A percentile compares a stretch with the other conserved stretches of the same genome.
These are phyloP conservation scores for Alternaria ethzedia DNA, from an alignment of 2,329 filamentous ascomycete genomes.

Conservation along the genomic window DNA sequence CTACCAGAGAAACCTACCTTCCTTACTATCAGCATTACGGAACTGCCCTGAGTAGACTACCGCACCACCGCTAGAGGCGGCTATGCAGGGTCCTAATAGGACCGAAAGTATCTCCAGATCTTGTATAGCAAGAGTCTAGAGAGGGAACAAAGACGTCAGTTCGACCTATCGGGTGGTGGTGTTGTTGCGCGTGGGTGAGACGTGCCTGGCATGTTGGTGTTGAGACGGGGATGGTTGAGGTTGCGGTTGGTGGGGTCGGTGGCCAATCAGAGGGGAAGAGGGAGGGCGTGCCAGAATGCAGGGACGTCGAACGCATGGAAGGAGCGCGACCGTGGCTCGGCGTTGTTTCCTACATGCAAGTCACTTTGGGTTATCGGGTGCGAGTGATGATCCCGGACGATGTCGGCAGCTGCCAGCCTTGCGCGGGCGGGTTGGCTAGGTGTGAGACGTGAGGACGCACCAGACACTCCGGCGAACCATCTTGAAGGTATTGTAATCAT, in stretches of 20 bases:
- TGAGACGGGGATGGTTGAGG: conserved; percentile 36
- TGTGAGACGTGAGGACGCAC: not conserved
- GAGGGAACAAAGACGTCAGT: conserved; percentile 5
- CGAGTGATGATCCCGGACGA: conserved; percentile 15
- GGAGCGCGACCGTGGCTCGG: conserved; percentile 1
- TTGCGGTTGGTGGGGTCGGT: conserved; percentile 15
- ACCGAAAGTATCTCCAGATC: conserved; percentile 38
- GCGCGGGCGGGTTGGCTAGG: not conserved
- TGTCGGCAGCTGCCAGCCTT: conserved; percentile 17
- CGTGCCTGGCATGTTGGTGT: conserved; percentile 35
- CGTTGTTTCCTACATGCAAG: conserved; percentile 4
- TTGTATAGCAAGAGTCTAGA: not conserved
- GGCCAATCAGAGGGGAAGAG: conserved; percentile 37
- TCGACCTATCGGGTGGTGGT: conserved; percentile 39
- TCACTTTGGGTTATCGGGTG: conserved; percentile 1
- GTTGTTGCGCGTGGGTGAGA: conserved; percentile 39
- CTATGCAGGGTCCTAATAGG: conserved; percentile 38
- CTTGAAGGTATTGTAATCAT: not conserved
- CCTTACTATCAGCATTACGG: conserved; percentile 12
- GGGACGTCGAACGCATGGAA: conserved; percentile 24
- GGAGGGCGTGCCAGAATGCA: conserved; percentile 40
- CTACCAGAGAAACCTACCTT: conserved; percentile 21
- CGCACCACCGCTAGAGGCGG: conserved; percentile 38
- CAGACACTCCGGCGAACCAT: not conserved
- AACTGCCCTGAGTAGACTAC: conserved; percentile 18